Percentiles rank a stretch among this genome's conserved stretches.
Conservation (phyloP, 208 protist genomes). For the Acanthamoeba royreba region DNA sequence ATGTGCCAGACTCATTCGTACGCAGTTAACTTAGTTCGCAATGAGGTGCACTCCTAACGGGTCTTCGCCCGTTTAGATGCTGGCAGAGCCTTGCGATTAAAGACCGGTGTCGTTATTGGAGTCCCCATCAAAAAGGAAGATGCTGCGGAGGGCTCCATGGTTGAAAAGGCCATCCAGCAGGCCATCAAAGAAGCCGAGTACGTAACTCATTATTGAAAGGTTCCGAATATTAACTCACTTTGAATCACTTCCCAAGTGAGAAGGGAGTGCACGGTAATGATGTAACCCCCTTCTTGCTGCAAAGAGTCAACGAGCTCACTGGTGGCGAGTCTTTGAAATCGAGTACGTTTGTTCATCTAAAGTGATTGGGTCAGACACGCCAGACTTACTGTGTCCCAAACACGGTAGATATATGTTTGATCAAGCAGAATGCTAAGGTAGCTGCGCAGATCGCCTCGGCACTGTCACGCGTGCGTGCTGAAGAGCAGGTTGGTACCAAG, state of each 20-base stretch:
- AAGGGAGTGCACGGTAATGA: constrained; percentile 77
- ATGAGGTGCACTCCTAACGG: too few relatives aligned
- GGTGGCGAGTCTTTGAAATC: constrained; percentile 72
- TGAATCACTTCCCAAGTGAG: not conserved
- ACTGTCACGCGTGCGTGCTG: not conserved
- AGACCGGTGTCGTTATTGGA: constrained; percentile 72
- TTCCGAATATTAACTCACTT: too few relatives aligned
- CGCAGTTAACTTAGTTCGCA: not conserved
- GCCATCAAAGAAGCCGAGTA: constrained; percentile 68
- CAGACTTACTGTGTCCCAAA: not conserved
- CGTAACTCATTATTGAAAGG: not conserved
- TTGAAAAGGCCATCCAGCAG: constrained; percentile 60
- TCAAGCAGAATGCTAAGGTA: constrained; percentile 43
- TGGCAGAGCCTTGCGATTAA: constrained; percentile 48
- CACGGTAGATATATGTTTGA: constrained; percentile 24
- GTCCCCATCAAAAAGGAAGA: constrained; percentile 73
- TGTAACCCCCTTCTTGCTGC: constrained; percentile 84
- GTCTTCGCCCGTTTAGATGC: not conserved
- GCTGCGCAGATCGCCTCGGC: constrained; percentile 17
- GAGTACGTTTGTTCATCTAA: too few relatives aligned
- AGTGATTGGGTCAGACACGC: too few relatives aligned
- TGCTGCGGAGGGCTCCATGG: constrained; percentile 51
- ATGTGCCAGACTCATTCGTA: constrained; percentile 56
- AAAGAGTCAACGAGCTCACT: constrained; percentile 79
- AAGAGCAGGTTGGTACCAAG: not conserved